Evolutionary conservation across 208 protist genomes (phyloP).

Genomic region (Crithidia brevicula): DNA sequence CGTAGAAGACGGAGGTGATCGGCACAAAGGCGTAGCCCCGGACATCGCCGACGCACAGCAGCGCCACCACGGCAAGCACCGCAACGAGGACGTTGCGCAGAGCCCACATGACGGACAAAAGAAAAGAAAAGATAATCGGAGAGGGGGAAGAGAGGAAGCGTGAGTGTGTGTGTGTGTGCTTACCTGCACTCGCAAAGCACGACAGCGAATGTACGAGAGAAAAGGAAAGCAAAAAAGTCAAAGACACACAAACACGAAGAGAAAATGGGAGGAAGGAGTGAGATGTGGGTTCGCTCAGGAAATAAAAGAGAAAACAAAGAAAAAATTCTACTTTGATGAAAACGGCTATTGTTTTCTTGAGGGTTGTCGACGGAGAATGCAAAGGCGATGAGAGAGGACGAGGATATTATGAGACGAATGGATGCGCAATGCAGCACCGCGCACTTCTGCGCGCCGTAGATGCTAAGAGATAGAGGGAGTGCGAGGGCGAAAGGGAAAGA

Average conservation of each 20-base stretch:
- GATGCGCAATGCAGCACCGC: no score
- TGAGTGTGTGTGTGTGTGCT: slow-evolving; percentile 1
- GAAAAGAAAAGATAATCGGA: neutral
- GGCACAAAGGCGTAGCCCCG: slow-evolving; percentile 17
- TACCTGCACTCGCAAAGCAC: neutral
- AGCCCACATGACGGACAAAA: neutral
- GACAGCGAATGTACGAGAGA: neutral
- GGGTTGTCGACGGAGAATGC: no score
- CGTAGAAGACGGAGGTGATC: slow-evolving; percentile 19
- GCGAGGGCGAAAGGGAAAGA: no score
- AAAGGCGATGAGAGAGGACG: no score
- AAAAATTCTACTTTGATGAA: no score
- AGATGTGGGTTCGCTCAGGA: no score
- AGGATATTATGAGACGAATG: no score
- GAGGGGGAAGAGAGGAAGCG: neutral
- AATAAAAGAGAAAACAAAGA: no score
- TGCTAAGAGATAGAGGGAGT: no score
- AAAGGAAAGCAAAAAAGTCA: neutral
- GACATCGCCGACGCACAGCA: slow-evolving; percentile 1
- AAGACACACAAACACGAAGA: neutral
- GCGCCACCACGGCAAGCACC: neutral
- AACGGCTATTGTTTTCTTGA: no score
- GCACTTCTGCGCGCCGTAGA: no score
- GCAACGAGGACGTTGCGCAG: neutral
- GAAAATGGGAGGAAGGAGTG: neutral